Base-by-base conservation (phyloP, 495 filamentous ascomycete species). In the Bathelium albidoporum region DNA sequence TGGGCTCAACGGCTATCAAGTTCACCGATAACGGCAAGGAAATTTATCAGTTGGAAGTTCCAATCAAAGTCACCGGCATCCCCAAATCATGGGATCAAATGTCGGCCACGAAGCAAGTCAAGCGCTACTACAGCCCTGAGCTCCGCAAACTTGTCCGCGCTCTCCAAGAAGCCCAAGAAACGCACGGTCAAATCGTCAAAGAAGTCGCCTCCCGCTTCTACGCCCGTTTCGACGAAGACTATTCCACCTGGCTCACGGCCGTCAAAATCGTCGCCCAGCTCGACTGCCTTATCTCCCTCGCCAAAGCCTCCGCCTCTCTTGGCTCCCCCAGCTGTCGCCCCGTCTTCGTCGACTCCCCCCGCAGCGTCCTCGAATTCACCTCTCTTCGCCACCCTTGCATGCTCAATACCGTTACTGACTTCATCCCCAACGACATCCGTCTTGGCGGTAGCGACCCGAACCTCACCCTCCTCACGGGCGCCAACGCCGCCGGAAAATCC, bases 401-500 rank as follows among this genome's bases (percentile, higher is more conserved):
- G 79, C 77, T 91, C 45, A 88, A 87, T 32, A 90, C 84, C 3
- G 89, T 96, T 9, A 83, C 85, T 53, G 91, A 97, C 74, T 99
- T 99, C 74, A 99, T 99, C 68, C 94, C 94, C 14, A 99, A 99
- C 69, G 89, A 96, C 71, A 84, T 99, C 61, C 82, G 85, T 63
- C 85, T 99, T 20, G 94, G 94, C 58, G 95, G 95, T 36, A 78
- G 83, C 45, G 62, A 69, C 0, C 73, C 91, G 58, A 96, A 91
- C 70, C 92, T 99, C 69, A 89, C 90, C 69, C 82, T 99, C 44
- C 82, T 99, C 43, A 99, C 94, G 2, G 94, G 94, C 70, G 94
- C 94, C 52, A 99, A 99, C 73, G 94, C 94, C 9, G 95, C 94
- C 59, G 94, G 94, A 73, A 99, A 99, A 77, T 99, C 94, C 10